Percentiles rank a stretch among this genome's conserved stretches.
These are phyloP conservation scores for Smittium culicis DNA, from an alignment of 371 early-diverging fungal genomes.

Conservation along the genomic window DNA sequence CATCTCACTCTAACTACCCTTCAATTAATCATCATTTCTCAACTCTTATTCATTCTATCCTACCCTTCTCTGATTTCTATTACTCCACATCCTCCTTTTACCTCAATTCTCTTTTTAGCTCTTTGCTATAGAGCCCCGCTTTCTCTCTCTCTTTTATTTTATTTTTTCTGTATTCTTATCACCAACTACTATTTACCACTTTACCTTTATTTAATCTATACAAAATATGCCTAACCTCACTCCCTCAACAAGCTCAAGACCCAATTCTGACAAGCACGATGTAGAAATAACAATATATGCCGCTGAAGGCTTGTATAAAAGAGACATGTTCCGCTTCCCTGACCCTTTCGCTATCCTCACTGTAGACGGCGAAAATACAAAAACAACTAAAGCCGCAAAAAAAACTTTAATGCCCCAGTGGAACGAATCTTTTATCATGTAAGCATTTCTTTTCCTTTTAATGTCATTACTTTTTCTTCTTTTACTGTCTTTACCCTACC, in stretches of 20 bases:
- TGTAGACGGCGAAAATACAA: conserved; percentile 70
- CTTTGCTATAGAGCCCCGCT: too few species aligned
- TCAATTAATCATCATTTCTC: too few species aligned
- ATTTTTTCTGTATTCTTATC: too few species aligned
- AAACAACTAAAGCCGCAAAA: conserved; percentile 60
- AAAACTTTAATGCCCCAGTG: conserved; percentile 67
- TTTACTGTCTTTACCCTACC: neutral
- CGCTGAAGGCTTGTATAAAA: conserved; percentile 79
- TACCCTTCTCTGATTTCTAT: too few species aligned
- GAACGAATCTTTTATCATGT: conserved; percentile 50
- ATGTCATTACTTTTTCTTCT: neutral
- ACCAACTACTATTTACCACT: too few species aligned
- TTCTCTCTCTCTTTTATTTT: too few species aligned
- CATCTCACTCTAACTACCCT: too few species aligned
- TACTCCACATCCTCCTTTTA: too few species aligned
- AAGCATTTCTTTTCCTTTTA: conserved; percentile 11
- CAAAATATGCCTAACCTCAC: neutral
- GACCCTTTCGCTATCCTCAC: conserved; percentile 86
- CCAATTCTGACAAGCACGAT: neutral
- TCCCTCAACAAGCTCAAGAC: neutral
- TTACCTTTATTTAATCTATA: too few species aligned
- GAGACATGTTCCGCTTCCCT: conserved; percentile 74
- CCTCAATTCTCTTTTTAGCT: too few species aligned
- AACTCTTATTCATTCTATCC: too few species aligned
- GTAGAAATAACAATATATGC: conserved; percentile 28